A percentile compares a stretch with the other conserved stretches of the same genome.
Conservation (phyloP, 768 basidiomycete species). For the Termitomyces sp. region DNA sequence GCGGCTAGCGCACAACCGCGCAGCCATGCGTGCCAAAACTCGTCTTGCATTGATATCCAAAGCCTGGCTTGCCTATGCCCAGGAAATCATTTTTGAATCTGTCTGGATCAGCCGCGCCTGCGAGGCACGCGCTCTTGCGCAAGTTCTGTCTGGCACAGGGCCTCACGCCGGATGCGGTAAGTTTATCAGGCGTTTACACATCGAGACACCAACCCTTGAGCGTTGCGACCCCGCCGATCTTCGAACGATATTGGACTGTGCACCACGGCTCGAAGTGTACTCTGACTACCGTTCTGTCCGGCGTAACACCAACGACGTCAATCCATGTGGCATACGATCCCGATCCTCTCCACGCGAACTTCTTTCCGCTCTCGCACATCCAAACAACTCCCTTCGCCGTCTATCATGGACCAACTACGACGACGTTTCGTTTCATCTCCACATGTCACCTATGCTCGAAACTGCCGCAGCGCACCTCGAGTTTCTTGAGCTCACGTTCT, state of each 20-base stretch:
- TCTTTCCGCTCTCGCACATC: slow-evolving; percentile 51
- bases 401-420: slow-evolving; percentile 74
- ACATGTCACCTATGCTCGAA: slow-evolving; percentile 47
- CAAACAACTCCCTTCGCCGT: slow-evolving; percentile 45
- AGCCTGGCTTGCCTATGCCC: slow-evolving; percentile 47
- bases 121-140: slow-evolving; percentile 41
- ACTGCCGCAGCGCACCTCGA: slow-evolving; percentile 51
- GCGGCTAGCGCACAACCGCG: slow-evolving; percentile 38
- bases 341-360: slow-evolving; percentile 50
- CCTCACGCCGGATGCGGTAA: slow-evolving; percentile 26
- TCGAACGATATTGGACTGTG: slow-evolving; percentile 61
- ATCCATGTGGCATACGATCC: slow-evolving; percentile 32
- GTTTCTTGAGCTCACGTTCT: slow-evolving; percentile 64
- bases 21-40: slow-evolving; percentile 43
- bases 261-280: slow-evolving; percentile 53
- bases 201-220: slow-evolving; percentile 62
- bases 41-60: slow-evolving; percentile 48
- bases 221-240: slow-evolving; percentile 63
- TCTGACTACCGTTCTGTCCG: slow-evolving; percentile 63
- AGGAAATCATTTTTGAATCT: slow-evolving; percentile 58
- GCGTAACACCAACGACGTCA: slow-evolving; percentile 41
- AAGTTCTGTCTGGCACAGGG: slow-evolving; percentile 30
- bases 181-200: slow-evolving; percentile 59
- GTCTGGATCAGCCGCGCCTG: slow-evolving; percentile 59
- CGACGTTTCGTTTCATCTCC: slow-evolving; percentile 48